A percentile compares a stretch with the other conserved stretches of the same genome.
These are phyloP conservation scores for Scenedesmus sp. DNA, from an alignment of 163 green algal genomes.

Conservation along the genomic window DNA sequence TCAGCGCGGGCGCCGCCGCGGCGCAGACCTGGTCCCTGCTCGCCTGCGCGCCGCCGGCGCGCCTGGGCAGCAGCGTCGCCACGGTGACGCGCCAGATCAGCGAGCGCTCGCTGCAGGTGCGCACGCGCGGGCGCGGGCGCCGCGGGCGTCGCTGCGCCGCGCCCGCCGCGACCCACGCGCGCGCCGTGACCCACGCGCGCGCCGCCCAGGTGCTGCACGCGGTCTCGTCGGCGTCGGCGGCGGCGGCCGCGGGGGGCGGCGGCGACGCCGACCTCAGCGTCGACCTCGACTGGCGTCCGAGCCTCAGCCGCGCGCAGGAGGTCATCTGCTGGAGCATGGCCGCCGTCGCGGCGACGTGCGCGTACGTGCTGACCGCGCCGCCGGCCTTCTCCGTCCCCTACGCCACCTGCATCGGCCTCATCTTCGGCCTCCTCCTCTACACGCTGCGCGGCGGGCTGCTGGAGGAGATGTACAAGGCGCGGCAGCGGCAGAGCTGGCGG, in stretches of 20 bases:
- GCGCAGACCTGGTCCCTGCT: too few species aligned
- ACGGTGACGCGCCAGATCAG: too few species aligned
- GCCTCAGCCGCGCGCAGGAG: slow-evolving; percentile 27
- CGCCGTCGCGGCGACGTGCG: not conserved
- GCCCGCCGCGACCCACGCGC: too few species aligned
- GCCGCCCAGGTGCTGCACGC: not conserved
- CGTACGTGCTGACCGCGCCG: slow-evolving; percentile 38
- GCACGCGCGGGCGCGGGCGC: too few species aligned
- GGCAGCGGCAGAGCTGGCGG: not conserved
- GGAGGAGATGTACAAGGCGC: slow-evolving; percentile 46
- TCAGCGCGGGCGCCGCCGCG: too few species aligned
- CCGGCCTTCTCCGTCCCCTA: slow-evolving; percentile 30
- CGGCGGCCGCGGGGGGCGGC: not conserved
- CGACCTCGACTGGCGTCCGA: slow-evolving; percentile 45
- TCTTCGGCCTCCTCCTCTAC: slow-evolving; percentile 33
- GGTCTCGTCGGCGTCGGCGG: slow-evolving; percentile 1
- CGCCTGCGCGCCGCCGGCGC: too few species aligned
- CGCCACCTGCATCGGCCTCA: slow-evolving; percentile 35
- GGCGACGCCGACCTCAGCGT: slow-evolving; percentile 4
- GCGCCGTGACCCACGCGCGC: too few species aligned
- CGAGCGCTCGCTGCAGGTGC: too few species aligned
- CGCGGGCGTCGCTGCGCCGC: too few species aligned
- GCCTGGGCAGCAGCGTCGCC: too few species aligned
- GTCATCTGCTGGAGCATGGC: slow-evolving; percentile 33
- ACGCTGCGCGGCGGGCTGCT: slow-evolving; percentile 5